These are phyloP conservation scores for Psilocybe subaeruginosa DNA, from an alignment of 768 basidiomycete genomes.

Conservation along the genomic window DNA sequence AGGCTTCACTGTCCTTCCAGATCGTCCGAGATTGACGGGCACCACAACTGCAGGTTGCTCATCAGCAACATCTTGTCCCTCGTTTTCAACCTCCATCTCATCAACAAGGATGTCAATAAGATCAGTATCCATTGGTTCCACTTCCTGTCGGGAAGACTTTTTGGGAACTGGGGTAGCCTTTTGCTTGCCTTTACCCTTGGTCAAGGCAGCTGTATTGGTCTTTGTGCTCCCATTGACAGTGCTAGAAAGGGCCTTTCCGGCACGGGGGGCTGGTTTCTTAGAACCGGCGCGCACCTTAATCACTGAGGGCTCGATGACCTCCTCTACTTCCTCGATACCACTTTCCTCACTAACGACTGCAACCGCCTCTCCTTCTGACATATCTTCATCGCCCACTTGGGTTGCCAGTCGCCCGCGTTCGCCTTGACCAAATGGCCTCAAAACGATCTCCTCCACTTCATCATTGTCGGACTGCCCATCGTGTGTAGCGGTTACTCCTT, in stretches of 20 bases:
- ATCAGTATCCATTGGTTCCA: slow-evolving; percentile 14
- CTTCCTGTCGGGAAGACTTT: slow-evolving; percentile 2
- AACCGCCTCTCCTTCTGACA: slow-evolving; percentile 10
- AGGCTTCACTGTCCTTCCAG: slow-evolving; percentile 5
- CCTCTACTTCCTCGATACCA: slow-evolving; percentile 18
- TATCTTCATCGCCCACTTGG: slow-evolving; percentile 1
- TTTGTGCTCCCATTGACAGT: slow-evolving; percentile 18
- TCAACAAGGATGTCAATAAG: slow-evolving; percentile 5
- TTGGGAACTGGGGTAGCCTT: slow-evolving; percentile 6
- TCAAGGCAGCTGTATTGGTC: slow-evolving; percentile 7
- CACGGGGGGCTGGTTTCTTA: slow-evolving; percentile 20
- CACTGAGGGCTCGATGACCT: slow-evolving; percentile 15
- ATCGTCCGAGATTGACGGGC: slow-evolving; percentile 15
- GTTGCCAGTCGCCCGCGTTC: not conserved
- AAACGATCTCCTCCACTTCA: slow-evolving; percentile 13
- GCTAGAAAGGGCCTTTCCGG: not conserved
- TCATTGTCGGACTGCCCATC: slow-evolving; percentile 14
- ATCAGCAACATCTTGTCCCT: slow-evolving; percentile 19
- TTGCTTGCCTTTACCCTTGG: slow-evolving; percentile 15
- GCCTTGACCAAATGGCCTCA: not conserved
- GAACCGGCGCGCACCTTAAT: slow-evolving; percentile 19
- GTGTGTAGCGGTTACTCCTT: not conserved
- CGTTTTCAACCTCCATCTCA: slow-evolving; percentile 4
- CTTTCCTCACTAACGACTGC: slow-evolving; percentile 19
- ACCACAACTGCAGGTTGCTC: slow-evolving; percentile 17